Conservation (phyloP, 306 rosid genomes). For the Castanopsis chinensis region DNA sequence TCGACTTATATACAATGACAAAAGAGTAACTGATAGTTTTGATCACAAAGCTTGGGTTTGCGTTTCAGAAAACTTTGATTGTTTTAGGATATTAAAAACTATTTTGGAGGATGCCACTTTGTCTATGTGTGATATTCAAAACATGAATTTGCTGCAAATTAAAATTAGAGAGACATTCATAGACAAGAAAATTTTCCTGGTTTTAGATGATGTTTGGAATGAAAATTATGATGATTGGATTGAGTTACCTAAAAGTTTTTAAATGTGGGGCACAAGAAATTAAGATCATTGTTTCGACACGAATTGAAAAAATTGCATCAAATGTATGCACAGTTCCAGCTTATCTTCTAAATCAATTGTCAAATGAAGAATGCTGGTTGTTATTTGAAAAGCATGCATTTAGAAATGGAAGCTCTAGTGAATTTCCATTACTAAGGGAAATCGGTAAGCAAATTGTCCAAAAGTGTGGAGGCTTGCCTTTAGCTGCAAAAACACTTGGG, state of each 20-base stretch:
- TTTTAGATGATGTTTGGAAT: conserved; percentile 24
- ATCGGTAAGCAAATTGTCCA: conserved; percentile 7
- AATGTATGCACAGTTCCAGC: neutral
- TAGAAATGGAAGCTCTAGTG: neutral
- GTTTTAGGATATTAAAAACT: neutral
- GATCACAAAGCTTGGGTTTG: neutral
- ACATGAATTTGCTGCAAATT: neutral
- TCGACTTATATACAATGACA: neutral
- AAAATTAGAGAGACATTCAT: neutral
- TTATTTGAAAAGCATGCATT: conserved; percentile 18
- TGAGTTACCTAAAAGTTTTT: conserved; percentile 1
- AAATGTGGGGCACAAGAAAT: conserved; percentile 5
- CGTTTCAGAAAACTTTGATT: neutral
- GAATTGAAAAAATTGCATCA: neutral
- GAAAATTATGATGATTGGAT: conserved; percentile 13
- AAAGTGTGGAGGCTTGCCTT: conserved; percentile 17
- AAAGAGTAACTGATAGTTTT: neutral
- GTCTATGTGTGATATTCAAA: neutral
- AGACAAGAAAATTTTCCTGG: neutral
- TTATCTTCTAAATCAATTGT: neutral
- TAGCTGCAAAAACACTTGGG: conserved; percentile 20
- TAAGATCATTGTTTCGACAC: conserved; percentile 7
- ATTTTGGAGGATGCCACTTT: neutral
- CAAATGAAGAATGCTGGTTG: neutral
- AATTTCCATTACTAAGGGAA: neutral